These are phyloP conservation scores for Trametes coccinea DNA, from an alignment of 768 basidiomycete genomes.

Conservation along the genomic window DNA sequence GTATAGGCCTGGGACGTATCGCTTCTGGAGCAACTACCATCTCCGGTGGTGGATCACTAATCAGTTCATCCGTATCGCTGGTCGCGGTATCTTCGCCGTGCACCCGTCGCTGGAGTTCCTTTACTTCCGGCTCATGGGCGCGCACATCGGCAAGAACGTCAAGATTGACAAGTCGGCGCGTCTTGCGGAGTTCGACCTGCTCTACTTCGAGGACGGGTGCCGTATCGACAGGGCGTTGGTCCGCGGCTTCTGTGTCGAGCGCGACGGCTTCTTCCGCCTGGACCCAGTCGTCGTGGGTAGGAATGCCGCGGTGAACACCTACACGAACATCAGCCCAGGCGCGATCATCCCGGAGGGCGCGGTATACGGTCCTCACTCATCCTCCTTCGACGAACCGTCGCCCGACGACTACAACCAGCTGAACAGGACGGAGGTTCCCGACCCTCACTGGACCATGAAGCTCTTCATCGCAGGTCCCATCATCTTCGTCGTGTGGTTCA, in stretches of 20 bases:
- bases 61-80: conserved; percentile 40
- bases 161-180: conserved; percentile 39
- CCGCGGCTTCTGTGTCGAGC: conserved; percentile 48
- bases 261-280: conserved; percentile 45
- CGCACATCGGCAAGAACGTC: conserved; percentile 44
- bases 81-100: conserved; percentile 43
- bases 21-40: conserved; percentile 42
- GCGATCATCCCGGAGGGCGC: conserved; percentile 36
- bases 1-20: conserved; percentile 33
- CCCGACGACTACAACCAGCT: conserved; percentile 40
- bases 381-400: conserved; percentile 41
- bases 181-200: conserved; percentile 48
- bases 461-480: conserved; percentile 43
- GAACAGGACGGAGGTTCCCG: conserved; percentile 38
- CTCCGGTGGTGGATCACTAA: conserved; percentile 49
- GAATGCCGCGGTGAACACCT: conserved; percentile 43
- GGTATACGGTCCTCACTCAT: conserved; percentile 50
- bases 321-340: conserved; percentile 46
- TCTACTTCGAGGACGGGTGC: conserved; percentile 45
- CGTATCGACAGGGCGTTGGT: conserved; percentile 43
- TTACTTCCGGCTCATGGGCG: conserved; percentile 49
- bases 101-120: conserved; percentile 40
- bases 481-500: conserved; percentile 36
- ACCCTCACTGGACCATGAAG: conserved; percentile 37
- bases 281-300: conserved; percentile 40